Evolutionary conservation across 495 filamentous ascomycete species (phyloP), one percentile per base, ranked within the genome.

Genomic region (Talaromyces nanjingensis): DNA sequence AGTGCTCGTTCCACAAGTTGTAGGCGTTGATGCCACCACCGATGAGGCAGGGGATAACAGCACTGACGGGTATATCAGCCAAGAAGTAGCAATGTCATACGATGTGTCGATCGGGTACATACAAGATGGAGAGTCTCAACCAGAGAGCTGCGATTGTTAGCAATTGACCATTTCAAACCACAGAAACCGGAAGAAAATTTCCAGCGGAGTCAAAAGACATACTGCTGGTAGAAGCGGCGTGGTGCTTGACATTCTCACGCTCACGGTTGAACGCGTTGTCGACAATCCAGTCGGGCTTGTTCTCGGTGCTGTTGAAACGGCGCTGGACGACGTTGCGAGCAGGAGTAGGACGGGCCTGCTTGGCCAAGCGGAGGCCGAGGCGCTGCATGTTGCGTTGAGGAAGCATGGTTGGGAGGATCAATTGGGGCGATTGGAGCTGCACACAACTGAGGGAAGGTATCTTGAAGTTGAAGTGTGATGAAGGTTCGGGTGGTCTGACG

Each of bases 111-210:
- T 49, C 47, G 59, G 56, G 31, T 68, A 80, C 79, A 67, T 88
- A 97, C 93, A 89, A 97, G 81, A 96, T 84, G 64, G 90, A 92
- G 60, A 97, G 87, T 82, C 93, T 97, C 77, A 87, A 86, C 93
- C 93, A 97, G 67, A 94, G 86, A 73, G 90, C 93, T 97, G 75
- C 29, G 60, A 62, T 71, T 73, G 66, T 81, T 63, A 79, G 75
- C 68, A 56, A 65, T 65, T 42, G 58, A 29, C 42, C 62, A 27
- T 27, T 27, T 27, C 4, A 27, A 27, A 27, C 27, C 3, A 63
- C 57, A 65, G 4, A 31, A 39, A 8, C 24, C 14, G 9, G 11
- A 54, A 63, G 8, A 14, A 3, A n/a, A 20, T 54, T 20, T n/a
- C 39, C 6, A 7, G 47, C 29, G 22, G 6, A 27, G 45, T 63